Percentiles rank a stretch among this genome's conserved stretches.
Evolutionary conservation across 139 green algal species (phyloP).

Genomic region (Zygnema circumcarinatum): DNA sequence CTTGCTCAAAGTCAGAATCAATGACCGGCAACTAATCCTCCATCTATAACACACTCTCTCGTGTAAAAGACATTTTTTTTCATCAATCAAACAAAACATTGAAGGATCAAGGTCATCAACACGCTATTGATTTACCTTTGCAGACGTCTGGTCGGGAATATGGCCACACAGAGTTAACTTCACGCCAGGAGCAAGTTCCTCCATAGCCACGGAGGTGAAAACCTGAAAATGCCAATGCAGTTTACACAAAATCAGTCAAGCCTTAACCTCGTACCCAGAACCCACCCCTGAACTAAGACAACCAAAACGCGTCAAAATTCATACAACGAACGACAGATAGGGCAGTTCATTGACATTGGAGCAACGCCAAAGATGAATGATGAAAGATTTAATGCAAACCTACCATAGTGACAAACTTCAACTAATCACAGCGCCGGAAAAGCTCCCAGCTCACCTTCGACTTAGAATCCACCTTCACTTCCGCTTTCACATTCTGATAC

Average conservation of each 20-base stretch:
- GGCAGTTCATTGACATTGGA: not conserved
- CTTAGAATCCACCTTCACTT: conserved; percentile 42
- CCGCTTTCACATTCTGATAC: conserved; percentile 19
- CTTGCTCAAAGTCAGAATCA: too few species aligned
- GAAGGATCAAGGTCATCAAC: too few species aligned
- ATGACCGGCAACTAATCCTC: too few species aligned
- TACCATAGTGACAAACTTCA: not conserved
- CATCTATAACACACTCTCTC: too few species aligned
- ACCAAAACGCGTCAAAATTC: too few species aligned
- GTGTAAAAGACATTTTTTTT: too few species aligned
- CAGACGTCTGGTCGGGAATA: conserved; percentile 46
- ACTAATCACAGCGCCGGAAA: not conserved
- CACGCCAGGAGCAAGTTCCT: conserved; percentile 48
- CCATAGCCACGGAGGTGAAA: not conserved
- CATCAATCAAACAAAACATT: too few species aligned
- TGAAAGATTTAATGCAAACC: not conserved
- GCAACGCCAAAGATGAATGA: too few species aligned
- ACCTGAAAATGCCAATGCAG: conserved; percentile 31
- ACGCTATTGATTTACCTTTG: too few species aligned
- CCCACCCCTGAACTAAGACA: too few species aligned
- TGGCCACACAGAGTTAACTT: conserved; percentile 37
- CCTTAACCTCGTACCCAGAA: too few species aligned
- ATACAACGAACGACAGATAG: not conserved
- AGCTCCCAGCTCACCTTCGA: conserved; percentile 25
- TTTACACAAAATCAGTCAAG: too few species aligned